Evolutionary conservation across 2,329 filamentous ascomycete genomes (phyloP), one percentile per base, ranked within the genome.

Genomic region (Myriangium duriaei): DNA sequence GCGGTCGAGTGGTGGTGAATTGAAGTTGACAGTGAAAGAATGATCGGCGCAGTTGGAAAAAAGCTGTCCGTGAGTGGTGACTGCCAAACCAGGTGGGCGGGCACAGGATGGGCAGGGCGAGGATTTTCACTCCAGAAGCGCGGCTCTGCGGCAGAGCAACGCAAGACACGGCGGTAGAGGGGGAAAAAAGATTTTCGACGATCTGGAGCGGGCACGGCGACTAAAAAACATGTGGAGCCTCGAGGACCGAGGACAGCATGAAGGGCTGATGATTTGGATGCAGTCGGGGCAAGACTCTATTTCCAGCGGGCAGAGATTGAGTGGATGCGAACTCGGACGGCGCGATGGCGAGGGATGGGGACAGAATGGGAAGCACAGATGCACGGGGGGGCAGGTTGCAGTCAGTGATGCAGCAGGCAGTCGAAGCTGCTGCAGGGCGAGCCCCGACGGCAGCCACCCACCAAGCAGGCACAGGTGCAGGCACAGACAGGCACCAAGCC

Each of bases 341-440:
- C 7, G 12, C 17, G 13, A n/a, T n/a, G n/a, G n/a, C 18, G 11
- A 36, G 11, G 29, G 19, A 26, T 12, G n/a, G 11, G n/a, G 11
- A 18, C 4, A 17, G 16, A 17, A 18, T 9, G 34, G 13, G 7
- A 16, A 28, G 14, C 11, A 26, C 16, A 14, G 18, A 17, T 14
- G 32, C 11, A 15, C n/a, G 19, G 16, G 26, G 19, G 36, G 5
- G 29, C 26, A 18, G 36, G 18, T 18, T 16, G 17, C 11, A n/a
- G 30, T n/a, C n/a, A 26, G 14, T 7, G 32, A 5, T 12, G 12
- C 32, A 7, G 12, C 5, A 15, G 12, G 9, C 16, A 16, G 13
- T n/a, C 36, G 32, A 39, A 39, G 29, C 32, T 29, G 36, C 30
- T 33, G 36, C 36, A 38, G 36, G 28, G 19, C 19, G 11, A 32